Percentiles rank a stretch among this genome's conserved stretches.
Evolutionary conservation across 208 protist species (phyloP).

Genomic region (Leishmania braziliensis): DNA sequence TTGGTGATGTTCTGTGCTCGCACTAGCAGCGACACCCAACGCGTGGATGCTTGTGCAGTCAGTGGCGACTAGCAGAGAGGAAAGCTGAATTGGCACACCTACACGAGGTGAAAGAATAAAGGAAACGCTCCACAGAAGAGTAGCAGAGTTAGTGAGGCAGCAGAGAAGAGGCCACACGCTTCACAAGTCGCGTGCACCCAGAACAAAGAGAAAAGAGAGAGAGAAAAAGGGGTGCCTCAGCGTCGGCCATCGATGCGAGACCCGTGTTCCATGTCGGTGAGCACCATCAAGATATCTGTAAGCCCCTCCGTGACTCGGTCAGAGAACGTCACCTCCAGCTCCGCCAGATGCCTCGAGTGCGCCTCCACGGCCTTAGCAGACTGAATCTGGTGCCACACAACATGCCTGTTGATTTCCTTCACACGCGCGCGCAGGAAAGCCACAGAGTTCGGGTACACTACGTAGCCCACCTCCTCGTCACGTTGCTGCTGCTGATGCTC

Average conservation of each 20-base stretch:
- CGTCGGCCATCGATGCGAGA: slow-evolving; percentile 10
- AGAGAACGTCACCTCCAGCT: slow-evolving; percentile 40
- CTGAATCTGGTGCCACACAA: slow-evolving; percentile 56
- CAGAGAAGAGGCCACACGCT: not conserved
- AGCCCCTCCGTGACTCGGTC: slow-evolving; percentile 47
- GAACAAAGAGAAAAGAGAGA: too few relatives aligned
- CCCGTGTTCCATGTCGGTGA: slow-evolving; percentile 46
- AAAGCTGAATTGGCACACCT: not conserved
- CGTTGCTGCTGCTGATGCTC: not conserved
- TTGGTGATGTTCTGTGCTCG: not conserved
- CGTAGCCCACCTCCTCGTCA: slow-evolving; percentile 14
- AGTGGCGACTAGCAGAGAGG: slow-evolving; percentile 2
- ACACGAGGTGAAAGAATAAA: not conserved
- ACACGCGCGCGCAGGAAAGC: slow-evolving; percentile 35
- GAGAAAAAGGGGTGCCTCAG: not conserved
- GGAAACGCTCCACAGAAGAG: not conserved
- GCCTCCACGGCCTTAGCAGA: slow-evolving; percentile 32
- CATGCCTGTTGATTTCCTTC: slow-evolving; percentile 46
- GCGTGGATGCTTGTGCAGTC: not conserved
- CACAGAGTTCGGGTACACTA: slow-evolving; percentile 32
- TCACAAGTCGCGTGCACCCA: not conserved
- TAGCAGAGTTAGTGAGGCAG: not conserved
- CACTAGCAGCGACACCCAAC: not conserved
- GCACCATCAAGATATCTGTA: slow-evolving; percentile 57
- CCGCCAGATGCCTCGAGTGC: slow-evolving; percentile 37